Base-by-base conservation (phyloP, 2,329 filamentous ascomycete species). In the Pseudopithomyces maydicus region DNA sequence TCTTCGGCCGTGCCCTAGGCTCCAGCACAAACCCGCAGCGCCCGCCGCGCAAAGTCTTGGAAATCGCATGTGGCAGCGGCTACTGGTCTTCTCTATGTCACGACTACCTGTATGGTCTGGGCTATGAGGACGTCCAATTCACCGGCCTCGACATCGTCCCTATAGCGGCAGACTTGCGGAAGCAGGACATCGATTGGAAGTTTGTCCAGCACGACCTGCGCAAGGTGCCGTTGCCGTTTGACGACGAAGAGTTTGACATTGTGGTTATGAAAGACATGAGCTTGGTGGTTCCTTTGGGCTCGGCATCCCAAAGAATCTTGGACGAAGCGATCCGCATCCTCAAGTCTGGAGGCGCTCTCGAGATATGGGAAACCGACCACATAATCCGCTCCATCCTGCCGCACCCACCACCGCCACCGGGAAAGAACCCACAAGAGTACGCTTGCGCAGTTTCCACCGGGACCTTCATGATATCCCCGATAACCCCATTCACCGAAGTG, bases 51-150 rank as follows among this genome's bases (percentile, higher is more conserved):
- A 88, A 87, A 62, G 89, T 98, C 26, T 82, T 98, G 22, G 94
- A 98, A 71, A 78, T 97, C 33, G 92, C 88, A 29, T 98, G 94
- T 74, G 93, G 93, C 17, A 90, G 90, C 19, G 94, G 87, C 22
- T 90, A 96, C 72, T 97, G 93, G 93, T 93, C 90, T 66, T 89
- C 90, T 32, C 88, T 92, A 80, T 96, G 91, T 74, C 90, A 96
- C 74, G 86, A 91, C 35, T 90, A 91, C 76, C 91, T 93, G 71
- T 82, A 84, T 55, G 83, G 85, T 47, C 81, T 85, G 54, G 91
- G 91, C 14, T 84, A 90, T 69, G 78, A 82, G 4, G 83, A 87
- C 58, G 88, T 96, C 20, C 85, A 86, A 5, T 97, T 96, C 71
- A 91, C 89, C 0, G 93, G 92, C 1, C 77, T 97, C 39, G 92